Evolutionary conservation across 805 yeast species (phyloP).

Genomic region (Candida awuae): DNA sequence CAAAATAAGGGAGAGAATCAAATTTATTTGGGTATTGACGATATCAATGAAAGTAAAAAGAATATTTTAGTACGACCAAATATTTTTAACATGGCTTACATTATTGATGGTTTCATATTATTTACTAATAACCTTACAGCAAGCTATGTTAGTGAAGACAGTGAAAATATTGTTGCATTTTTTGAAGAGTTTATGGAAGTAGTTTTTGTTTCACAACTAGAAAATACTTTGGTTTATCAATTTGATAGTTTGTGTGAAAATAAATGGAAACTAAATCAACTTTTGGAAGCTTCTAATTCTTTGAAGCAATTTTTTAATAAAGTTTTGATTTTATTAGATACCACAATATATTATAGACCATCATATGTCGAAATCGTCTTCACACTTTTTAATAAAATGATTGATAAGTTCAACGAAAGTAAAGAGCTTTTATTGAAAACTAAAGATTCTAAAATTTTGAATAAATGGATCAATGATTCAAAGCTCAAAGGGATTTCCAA

Average conservation of each 20-base stretch:
- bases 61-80: conserved; percentile 61
- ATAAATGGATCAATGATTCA: conserved; percentile 31
- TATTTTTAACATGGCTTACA: conserved; percentile 71
- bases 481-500: conserved; percentile 27
- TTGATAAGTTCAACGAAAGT: conserved; percentile 22
- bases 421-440: conserved; percentile 21
- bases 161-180: conserved; percentile 28
- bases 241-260: conserved; percentile 42
- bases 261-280: conserved; percentile 21
- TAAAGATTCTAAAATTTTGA: conserved; percentile 19
- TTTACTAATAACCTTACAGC: conserved; percentile 55
- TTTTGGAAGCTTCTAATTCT: conserved; percentile 37
- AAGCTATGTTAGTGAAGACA: conserved; percentile 27
- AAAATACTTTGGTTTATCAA: conserved; percentile 43
- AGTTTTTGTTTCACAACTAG: conserved; percentile 57
- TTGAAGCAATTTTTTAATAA: conserved; percentile 41
- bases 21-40: conserved; percentile 53
- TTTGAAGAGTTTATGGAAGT: conserved; percentile 57
- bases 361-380: conserved; percentile 44
- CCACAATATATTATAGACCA: conserved; percentile 50
- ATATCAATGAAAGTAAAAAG: conserved; percentile 39
- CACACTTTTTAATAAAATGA: conserved; percentile 34
- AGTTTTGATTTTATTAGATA: conserved; percentile 47
- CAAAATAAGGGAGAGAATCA: conserved; percentile 19
- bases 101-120: conserved; percentile 63